Evolutionary conservation across 345 rosid species (phyloP).

Genomic region (Rhodamnia rubescens): DNA sequence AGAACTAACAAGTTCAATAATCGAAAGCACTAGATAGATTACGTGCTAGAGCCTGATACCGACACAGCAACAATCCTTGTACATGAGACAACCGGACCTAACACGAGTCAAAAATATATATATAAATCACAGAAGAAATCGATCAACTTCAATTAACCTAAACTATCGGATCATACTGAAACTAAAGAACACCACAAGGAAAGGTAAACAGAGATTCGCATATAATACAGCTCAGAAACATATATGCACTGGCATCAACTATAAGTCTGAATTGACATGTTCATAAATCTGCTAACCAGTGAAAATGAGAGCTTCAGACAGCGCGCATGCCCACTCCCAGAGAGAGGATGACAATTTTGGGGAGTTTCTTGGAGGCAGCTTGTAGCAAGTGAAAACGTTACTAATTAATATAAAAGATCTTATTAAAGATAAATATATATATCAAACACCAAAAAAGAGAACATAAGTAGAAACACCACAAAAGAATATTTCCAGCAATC

Average conservation of each 20-base stretch:
- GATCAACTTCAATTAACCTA: not conserved
- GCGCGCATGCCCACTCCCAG: not conserved
- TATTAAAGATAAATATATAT: too few species aligned
- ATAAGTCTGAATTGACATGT: not conserved
- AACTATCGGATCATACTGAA: not conserved
- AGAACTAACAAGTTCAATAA: not conserved
- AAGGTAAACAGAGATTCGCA: not conserved
- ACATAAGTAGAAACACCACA: not conserved
- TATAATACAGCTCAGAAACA: not conserved
- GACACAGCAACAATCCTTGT: not conserved
- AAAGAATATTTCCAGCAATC: not conserved
- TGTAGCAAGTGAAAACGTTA: not conserved
- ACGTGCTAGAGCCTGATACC: not conserved
- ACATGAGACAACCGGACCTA: slow-evolving; percentile 37
- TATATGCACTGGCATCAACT: not conserved
- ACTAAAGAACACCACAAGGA: not conserved
- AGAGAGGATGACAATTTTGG: not conserved
- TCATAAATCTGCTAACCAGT: not conserved
- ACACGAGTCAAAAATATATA: not conserved
- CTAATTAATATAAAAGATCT: not conserved
- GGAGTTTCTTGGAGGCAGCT: not conserved
- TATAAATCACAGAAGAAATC: not conserved
- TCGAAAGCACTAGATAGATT: not conserved
- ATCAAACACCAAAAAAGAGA: not conserved
- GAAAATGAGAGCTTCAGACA: not conserved